Percentiles rank a stretch among this genome's conserved stretches.
These are phyloP conservation scores for Xerocomellus chrysenteron DNA, from an alignment of 768 basidiomycete genomes.

Conservation along the genomic window DNA sequence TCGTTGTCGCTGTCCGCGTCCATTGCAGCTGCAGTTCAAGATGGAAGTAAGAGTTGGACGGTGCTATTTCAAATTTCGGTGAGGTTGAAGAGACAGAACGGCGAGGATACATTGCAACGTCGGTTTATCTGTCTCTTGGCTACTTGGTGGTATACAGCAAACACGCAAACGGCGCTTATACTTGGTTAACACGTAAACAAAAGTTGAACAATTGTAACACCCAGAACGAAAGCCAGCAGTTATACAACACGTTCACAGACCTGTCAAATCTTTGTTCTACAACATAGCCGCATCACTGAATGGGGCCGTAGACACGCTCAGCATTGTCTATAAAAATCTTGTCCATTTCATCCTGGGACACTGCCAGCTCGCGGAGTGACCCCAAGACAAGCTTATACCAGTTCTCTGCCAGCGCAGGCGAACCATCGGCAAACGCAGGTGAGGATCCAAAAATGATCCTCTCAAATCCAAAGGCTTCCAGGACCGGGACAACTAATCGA, in stretches of 20 bases:
- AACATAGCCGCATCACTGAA: slow-evolving; percentile 8
- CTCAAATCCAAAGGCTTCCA: slow-evolving; percentile 84
- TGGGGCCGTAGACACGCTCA: slow-evolving; percentile 37
- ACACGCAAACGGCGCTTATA: background rate
- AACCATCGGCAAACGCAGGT: slow-evolving; percentile 50
- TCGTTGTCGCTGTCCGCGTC: slow-evolving; percentile 27
- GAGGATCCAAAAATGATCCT: slow-evolving; percentile 84
- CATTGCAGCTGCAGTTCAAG: background rate
- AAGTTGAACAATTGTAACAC: background rate
- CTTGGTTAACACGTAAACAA: background rate
- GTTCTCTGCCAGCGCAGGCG: slow-evolving; percentile 52
- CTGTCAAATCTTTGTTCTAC: background rate
- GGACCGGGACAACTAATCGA: slow-evolving; percentile 66
- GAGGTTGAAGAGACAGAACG: background rate
- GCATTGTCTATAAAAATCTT: slow-evolving; percentile 66
- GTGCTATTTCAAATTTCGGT: background rate
- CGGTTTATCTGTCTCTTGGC: background rate
- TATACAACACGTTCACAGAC: background rate
- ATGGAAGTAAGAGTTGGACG: background rate
- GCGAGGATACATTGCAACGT: slow-evolving; percentile 12
- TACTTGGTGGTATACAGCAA: background rate
- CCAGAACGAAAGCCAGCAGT: background rate
- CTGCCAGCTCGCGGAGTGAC: slow-evolving; percentile 72
- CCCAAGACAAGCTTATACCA: slow-evolving; percentile 86
- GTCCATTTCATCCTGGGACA: slow-evolving; percentile 76